A percentile compares a stretch with the other conserved stretches of the same genome.
Evolutionary conservation across 2,329 filamentous ascomycete species (phyloP).

Genomic region (Claviceps monticola): DNA sequence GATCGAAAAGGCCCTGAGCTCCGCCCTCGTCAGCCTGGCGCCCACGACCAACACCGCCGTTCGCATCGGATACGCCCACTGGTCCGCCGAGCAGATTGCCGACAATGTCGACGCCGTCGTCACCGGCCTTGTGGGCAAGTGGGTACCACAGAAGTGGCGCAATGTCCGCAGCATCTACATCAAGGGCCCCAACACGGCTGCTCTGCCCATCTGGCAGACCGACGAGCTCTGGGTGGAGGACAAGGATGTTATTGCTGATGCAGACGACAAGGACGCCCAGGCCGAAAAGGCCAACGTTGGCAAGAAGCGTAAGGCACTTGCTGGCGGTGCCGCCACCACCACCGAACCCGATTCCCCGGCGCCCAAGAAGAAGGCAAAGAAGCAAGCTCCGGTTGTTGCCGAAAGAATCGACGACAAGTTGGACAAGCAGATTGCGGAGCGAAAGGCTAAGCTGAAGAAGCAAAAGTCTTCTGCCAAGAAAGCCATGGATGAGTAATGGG

Average conservation of each 20-base stretch:
- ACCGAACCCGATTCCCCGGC: slow-evolving; percentile 6
- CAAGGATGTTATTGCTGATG: slow-evolving; percentile 54
- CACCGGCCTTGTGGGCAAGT: slow-evolving; percentile 57
- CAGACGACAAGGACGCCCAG: slow-evolving; percentile 32
- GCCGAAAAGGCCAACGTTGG: slow-evolving; percentile 42
- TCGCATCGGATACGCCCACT: slow-evolving; percentile 62
- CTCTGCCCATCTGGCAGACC: slow-evolving; percentile 88
- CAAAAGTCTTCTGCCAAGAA: slow-evolving; percentile 44
- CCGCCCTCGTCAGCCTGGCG: slow-evolving; percentile 68
- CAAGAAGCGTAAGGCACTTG: slow-evolving; percentile 48
- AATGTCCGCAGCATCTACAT: slow-evolving; percentile 76
- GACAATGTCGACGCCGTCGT: slow-evolving; percentile 69
- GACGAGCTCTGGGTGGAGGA: slow-evolving; percentile 82
- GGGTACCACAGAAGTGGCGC: slow-evolving; percentile 74
- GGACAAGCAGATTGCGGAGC: slow-evolving; percentile 44
- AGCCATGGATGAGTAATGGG: slow-evolving; percentile 29
- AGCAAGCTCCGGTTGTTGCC: slow-evolving; percentile 19
- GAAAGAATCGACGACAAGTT: slow-evolving; percentile 38
- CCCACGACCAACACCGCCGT: slow-evolving; percentile 70
- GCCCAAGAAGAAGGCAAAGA: slow-evolving; percentile 25
- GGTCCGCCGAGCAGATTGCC: slow-evolving; percentile 60
- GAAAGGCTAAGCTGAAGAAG: slow-evolving; percentile 43
- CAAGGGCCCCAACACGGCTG: slow-evolving; percentile 78
- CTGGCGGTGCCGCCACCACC: slow-evolving; percentile 24
- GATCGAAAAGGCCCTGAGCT: slow-evolving; percentile 61